Conservation (phyloP, 495 filamentous ascomycete species). For the Haplographium delicatum region DNA sequence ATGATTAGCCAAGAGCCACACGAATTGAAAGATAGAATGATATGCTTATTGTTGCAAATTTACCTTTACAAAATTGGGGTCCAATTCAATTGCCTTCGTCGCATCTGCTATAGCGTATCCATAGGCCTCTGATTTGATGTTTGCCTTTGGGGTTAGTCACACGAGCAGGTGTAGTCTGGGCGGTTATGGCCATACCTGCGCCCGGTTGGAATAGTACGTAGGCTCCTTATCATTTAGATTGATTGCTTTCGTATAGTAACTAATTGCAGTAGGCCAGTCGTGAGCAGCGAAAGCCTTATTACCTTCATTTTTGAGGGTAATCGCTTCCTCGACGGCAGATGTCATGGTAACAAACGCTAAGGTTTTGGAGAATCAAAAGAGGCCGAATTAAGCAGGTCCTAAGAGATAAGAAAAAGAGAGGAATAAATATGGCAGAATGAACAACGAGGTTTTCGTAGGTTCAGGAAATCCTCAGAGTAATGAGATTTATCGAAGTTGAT, state of each 20-base stretch:
- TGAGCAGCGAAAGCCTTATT: constrained; percentile 87
- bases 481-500: too few relatives aligned
- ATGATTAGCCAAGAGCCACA: not conserved
- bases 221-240: constrained; percentile 77
- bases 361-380: too few relatives aligned
- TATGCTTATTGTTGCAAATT: constrained; percentile 1
- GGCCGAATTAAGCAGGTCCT: too few relatives aligned
- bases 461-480: too few relatives aligned
- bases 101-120: constrained; percentile 91
- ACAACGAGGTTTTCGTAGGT: too few relatives aligned
- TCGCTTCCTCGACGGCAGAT: constrained; percentile 55
- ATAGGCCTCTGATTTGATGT: constrained; percentile 94
- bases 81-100: constrained; percentile 86
- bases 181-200: constrained; percentile 59
- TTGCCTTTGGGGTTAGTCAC: constrained; percentile 58
- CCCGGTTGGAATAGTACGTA: constrained; percentile 88
- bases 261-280: constrained; percentile 80
- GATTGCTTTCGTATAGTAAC: constrained; percentile 87
- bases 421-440: too few relatives aligned
- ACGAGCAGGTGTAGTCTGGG: constrained; percentile 30
- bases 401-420: too few relatives aligned
- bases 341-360: constrained; percentile 16
- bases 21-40: not conserved
- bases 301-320: constrained; percentile 83
- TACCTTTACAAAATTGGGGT: constrained; percentile 84